A percentile compares a stretch with the other conserved stretches of the same genome.
Conservation (phyloP, 495 filamentous ascomycete genomes). For the Lophiotrema nucula region DNA sequence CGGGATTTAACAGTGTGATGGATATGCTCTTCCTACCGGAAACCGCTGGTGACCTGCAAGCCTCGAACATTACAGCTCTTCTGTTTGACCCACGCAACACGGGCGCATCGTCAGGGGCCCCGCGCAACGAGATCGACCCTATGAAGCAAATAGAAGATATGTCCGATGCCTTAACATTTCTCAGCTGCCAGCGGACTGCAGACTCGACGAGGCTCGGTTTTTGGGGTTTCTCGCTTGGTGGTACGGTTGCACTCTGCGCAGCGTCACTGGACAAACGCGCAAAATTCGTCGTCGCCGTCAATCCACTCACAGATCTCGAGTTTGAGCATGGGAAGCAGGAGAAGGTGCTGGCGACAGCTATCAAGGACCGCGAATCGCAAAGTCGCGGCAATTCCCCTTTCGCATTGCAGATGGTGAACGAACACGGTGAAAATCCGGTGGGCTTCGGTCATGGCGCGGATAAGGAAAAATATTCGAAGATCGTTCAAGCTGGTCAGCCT, state of each 20-base stretch:
- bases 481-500: no score
- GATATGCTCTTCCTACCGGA: not conserved
- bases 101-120: not conserved
- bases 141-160: not conserved
- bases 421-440: not conserved
- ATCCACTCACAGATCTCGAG: not conserved
- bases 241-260: not conserved
- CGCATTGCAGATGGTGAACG: not conserved
- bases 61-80: not conserved
- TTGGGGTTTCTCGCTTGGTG: not conserved
- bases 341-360: not conserved
- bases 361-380: constrained; percentile 6
- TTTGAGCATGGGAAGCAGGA: not conserved
- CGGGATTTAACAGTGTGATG: not conserved
- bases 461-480: no score
- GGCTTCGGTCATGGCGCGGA: not conserved
- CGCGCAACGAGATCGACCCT: constrained; percentile 7
- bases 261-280: not conserved
- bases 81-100: not conserved
- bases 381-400: not conserved
- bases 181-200: no score
- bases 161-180: constrained; percentile 6
- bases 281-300: not conserved
- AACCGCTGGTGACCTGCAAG: not conserved
- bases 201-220: no score